Conservation (phyloP, 768 basidiomycete genomes). For the Pulveroboletus ravenelii region DNA sequence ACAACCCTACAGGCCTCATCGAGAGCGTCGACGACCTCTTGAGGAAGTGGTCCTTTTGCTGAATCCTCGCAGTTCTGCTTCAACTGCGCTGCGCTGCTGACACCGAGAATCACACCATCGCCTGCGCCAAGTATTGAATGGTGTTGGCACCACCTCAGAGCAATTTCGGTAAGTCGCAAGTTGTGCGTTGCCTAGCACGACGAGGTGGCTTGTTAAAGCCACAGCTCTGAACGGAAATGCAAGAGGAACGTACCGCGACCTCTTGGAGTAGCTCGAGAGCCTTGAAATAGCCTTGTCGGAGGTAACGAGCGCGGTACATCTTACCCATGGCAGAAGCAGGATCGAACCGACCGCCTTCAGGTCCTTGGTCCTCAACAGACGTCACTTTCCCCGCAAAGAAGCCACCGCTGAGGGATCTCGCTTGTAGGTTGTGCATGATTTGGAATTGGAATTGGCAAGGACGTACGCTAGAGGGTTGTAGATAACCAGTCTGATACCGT, state of each 20-base stretch:
- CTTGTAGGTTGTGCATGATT: neutral
- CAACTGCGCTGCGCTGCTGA: constrained; percentile 42
- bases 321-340: constrained; percentile 34
- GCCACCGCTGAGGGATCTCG: constrained; percentile 1
- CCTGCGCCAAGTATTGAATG: constrained; percentile 42
- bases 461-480: constrained; percentile 52
- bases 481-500: constrained; percentile 50
- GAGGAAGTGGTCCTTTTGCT: constrained; percentile 51
- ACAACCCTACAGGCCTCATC: constrained; percentile 47
- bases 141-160: constrained; percentile 59
- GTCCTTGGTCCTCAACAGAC: constrained; percentile 28
- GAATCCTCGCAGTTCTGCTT: constrained; percentile 42
- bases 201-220: neutral
- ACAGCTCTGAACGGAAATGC: neutral
- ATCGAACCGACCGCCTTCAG: constrained; percentile 41
- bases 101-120: constrained; percentile 49
- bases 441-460: neutral
- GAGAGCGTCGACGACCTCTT: constrained; percentile 46
- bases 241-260: constrained; percentile 33
- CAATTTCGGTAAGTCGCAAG: constrained; percentile 49
- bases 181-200: constrained; percentile 32
- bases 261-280: constrained; percentile 39
- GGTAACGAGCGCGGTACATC: constrained; percentile 44
- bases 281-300: constrained; percentile 39
- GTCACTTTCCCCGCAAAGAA: constrained; percentile 44